Conservation (phyloP, 805 yeast species). For the Starmerella sp. region DNA sequence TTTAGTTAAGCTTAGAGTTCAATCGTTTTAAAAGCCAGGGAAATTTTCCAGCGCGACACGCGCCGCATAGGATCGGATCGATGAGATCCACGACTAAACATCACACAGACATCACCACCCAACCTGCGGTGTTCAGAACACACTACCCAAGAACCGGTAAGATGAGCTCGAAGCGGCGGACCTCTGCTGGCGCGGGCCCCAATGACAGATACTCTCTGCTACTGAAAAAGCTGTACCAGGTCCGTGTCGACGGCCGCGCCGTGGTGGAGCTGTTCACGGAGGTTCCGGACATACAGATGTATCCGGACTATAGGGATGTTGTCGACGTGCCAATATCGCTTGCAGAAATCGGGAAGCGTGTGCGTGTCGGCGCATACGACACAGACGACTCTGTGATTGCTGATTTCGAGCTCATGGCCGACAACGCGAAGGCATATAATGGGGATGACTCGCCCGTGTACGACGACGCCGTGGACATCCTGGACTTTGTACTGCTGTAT, state of each 20-base stretch:
- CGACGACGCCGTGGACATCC: slow-evolving; percentile 47
- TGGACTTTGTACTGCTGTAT: slow-evolving; percentile 45
- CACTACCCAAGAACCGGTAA: too few species aligned
- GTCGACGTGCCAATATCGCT: slow-evolving; percentile 58
- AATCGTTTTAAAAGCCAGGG: too few species aligned
- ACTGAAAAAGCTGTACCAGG: slow-evolving; percentile 16
- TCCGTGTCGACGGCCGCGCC: slow-evolving; percentile 20
- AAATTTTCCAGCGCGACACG: too few species aligned
- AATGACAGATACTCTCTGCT: slow-evolving; percentile 17
- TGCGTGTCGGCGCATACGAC: slow-evolving; percentile 32
- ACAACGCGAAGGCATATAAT: slow-evolving; percentile 64
- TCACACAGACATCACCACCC: not conserved
- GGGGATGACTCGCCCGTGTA: slow-evolving; percentile 58
- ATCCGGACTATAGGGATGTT: slow-evolving; percentile 68
- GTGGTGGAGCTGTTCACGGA: slow-evolving; percentile 46
- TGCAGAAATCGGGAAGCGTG: slow-evolving; percentile 47
- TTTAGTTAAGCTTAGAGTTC: too few species aligned
- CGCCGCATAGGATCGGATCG: too few species aligned
- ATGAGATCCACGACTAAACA: not conserved
- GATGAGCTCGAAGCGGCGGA: slow-evolving; percentile 13
- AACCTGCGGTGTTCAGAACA: too few species aligned
- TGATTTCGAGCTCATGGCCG: slow-evolving; percentile 57
- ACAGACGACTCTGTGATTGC: slow-evolving; percentile 35
- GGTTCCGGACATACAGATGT: slow-evolving; percentile 60
- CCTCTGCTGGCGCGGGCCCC: not conserved